Percentiles rank a stretch among this genome's conserved stretches.
Evolutionary conservation across 176 grass and related monocot genomes (phyloP).

Genomic region (Lolium multiflorum): DNA sequence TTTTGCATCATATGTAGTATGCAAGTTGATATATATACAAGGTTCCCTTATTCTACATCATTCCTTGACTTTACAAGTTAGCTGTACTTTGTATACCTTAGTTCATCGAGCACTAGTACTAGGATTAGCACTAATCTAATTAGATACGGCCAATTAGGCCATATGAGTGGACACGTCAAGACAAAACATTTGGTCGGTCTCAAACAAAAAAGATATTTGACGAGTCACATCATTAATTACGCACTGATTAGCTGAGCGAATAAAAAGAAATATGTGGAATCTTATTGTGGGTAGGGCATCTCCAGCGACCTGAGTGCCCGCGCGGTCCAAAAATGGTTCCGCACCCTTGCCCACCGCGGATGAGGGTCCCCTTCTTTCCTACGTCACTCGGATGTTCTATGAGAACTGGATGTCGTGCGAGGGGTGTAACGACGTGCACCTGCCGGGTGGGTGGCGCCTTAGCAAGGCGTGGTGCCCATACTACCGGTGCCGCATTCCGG

Average conservation of each 20-base stretch:
- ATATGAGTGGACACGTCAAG: background rate
- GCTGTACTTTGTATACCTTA: background rate
- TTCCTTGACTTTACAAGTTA: background rate
- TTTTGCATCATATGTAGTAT: no score
- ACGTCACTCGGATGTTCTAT: no score
- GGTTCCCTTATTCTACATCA: background rate
- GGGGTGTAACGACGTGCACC: no score
- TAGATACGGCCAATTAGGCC: background rate
- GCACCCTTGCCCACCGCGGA: no score
- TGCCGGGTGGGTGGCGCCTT: no score
- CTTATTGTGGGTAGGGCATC: background rate
- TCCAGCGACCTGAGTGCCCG: no score
- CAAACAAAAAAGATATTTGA: background rate
- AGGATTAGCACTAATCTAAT: constrained; percentile 27
- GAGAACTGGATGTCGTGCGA: no score
- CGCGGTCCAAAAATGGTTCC: no score
- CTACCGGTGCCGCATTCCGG: no score
- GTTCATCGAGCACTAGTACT: background rate
- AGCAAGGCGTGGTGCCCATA: no score
- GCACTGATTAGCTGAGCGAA: background rate
- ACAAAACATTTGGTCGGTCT: background rate
- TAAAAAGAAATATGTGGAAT: background rate
- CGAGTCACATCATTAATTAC: background rate
- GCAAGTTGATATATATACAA: no score
- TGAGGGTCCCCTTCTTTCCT: no score